Evolutionary conservation across 2,329 filamentous ascomycete genomes (phyloP).

Genomic region (Aspergillus cejpii): DNA sequence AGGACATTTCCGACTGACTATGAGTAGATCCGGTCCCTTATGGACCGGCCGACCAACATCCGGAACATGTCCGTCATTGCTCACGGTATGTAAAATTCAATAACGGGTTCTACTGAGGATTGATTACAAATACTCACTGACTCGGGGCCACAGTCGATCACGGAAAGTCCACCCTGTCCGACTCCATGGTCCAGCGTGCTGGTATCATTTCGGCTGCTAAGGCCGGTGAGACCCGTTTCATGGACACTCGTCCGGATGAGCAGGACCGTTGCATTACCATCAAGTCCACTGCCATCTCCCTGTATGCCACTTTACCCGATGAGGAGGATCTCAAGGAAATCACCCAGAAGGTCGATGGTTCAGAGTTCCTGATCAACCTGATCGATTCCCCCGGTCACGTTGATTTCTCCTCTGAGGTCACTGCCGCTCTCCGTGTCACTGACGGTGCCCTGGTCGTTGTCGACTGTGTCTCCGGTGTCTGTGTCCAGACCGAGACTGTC

Average conservation of each 20-base stretch:
- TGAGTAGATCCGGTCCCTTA: slow-evolving; percentile 42
- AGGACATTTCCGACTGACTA: slow-evolving; percentile 15
- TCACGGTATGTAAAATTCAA: slow-evolving; percentile 62
- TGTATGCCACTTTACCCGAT: slow-evolving; percentile 77
- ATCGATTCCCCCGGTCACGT: slow-evolving; percentile 99
- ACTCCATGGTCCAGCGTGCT: slow-evolving; percentile 97
- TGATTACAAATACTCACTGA: slow-evolving; percentile 2
- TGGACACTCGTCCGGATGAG: slow-evolving; percentile 93
- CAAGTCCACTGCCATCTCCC: slow-evolving; percentile 99
- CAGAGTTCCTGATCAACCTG: slow-evolving; percentile 99
- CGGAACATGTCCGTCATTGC: slow-evolving; percentile 99
- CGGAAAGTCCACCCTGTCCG: slow-evolving; percentile 99
- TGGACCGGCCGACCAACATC: slow-evolving; percentile 55
- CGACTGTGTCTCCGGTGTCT: slow-evolving; percentile 99
- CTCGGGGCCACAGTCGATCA: slow-evolving; percentile 65
- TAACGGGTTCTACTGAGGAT: too few species aligned
- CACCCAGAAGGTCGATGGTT: slow-evolving; percentile 76
- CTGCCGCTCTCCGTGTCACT: slow-evolving; percentile 98
- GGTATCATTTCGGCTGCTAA: slow-evolving; percentile 99
- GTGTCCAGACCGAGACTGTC: slow-evolving; percentile 99
- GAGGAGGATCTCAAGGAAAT: slow-evolving; percentile 93
- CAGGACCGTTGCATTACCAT: slow-evolving; percentile 99
- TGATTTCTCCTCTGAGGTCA: slow-evolving; percentile 99
- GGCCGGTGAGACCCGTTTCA: slow-evolving; percentile 91
- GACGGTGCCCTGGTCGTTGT: slow-evolving; percentile 99